phyloP scores from a whole-genome alignment of 257 asterid species.

The Jacaranda mimosifolia region DNA sequence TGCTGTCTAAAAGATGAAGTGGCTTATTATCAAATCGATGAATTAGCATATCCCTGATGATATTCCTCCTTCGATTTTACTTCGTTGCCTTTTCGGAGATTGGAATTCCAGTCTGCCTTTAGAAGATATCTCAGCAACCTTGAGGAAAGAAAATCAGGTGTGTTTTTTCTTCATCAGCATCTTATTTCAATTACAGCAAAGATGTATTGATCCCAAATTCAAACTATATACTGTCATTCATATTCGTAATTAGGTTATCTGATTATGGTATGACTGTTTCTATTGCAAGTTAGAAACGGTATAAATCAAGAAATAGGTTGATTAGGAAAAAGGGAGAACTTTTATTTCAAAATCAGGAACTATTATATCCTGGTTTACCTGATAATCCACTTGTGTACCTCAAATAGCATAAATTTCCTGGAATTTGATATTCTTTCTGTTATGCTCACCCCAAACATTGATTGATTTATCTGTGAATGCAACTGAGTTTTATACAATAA shows the following conservation, averaged over 20 bases:
- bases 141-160: not conserved
- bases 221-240: not conserved
- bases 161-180: not conserved
- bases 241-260: not conserved
- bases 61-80: constrained; percentile 24
- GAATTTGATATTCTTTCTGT: not conserved
- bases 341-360: not conserved
- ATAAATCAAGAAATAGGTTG: not conserved
- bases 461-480: not conserved
- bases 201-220: not conserved
- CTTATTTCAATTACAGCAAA: not conserved
- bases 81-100: not conserved
- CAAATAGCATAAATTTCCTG: not conserved
- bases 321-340: not conserved
- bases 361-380: not conserved
- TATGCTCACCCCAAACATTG: not conserved
- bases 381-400: not conserved
- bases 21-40: not conserved
- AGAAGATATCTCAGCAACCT: not conserved
- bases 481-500: not conserved
- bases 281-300: not conserved
- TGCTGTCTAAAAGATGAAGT: constrained; percentile 23
- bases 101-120: not conserved
- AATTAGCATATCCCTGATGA: constrained; percentile 42
- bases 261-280: not conserved